A percentile compares a stretch with the other conserved stretches of the same genome.
These are phyloP conservation scores for Paraphysoderma sedebokerense DNA, from an alignment of 371 early-diverging fungal genomes.

Conservation along the genomic window DNA sequence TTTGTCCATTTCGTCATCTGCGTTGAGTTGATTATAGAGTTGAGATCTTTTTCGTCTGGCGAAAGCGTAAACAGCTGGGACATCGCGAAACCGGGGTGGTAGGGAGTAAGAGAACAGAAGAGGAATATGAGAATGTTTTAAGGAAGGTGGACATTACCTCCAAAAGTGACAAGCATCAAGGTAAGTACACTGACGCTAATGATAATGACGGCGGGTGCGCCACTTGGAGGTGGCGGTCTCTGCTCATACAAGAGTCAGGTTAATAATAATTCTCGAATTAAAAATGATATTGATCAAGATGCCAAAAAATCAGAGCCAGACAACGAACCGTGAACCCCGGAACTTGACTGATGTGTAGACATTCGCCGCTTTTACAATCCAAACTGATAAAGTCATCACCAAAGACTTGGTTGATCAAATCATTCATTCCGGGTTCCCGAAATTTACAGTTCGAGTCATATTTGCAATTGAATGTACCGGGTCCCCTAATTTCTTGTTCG, in stretches of 20 bases:
- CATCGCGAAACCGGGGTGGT: too few species aligned
- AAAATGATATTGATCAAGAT: too few species aligned
- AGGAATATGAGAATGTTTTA: background rate
- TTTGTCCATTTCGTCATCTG: slow-evolving; percentile 15
- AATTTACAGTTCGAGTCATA: slow-evolving; percentile 28
- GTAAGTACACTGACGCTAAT: slow-evolving; percentile 36
- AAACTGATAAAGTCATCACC: slow-evolving; percentile 55
- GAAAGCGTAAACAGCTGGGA: background rate
- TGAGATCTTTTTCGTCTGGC: too few species aligned
- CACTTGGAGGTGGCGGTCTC: slow-evolving; percentile 33
- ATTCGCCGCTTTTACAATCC: slow-evolving; percentile 58
- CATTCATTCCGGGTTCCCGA: slow-evolving; percentile 50
- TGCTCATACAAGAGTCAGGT: slow-evolving; percentile 2
- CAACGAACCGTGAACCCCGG: slow-evolving; percentile 43
- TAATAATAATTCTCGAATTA: too few species aligned
- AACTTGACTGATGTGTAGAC: slow-evolving; percentile 68
- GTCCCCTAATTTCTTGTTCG: slow-evolving; percentile 50
- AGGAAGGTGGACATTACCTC: slow-evolving; percentile 17
- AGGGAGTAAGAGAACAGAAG: too few species aligned
- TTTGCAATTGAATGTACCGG: slow-evolving; percentile 28
- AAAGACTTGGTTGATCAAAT: slow-evolving; percentile 45
- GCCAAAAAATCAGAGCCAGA: too few species aligned
- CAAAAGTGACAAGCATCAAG: slow-evolving; percentile 27
- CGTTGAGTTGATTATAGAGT: too few species aligned
- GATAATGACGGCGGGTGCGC: slow-evolving; percentile 35